Evolutionary conservation across 352 stramenopile genomes (phyloP), one percentile per base, ranked within the genome.

Genomic region (Bremia lactucae): DNA sequence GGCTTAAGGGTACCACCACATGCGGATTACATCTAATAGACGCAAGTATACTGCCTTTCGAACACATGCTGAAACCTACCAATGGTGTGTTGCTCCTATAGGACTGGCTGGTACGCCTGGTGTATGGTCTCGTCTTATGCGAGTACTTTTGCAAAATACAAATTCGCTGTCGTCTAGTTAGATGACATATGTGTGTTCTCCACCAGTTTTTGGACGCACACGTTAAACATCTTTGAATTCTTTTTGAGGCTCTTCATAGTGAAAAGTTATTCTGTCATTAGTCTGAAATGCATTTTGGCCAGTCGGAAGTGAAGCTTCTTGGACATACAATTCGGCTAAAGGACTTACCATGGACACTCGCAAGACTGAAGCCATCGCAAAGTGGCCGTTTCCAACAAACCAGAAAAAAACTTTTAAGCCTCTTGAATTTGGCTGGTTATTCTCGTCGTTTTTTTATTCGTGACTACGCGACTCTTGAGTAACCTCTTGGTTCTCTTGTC

Each of bases 131-230:
- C 18, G 36, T 4, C 20, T 52, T 10, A 45, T 52, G 36, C 18
- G 19, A 11, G 21, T 1, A 1, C 11, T 52, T 6, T 52, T 16
- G 21, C 14, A n/a, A 9, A 46, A n/a, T 29, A 36, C 19, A 10
- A 2, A 1, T 46, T 45, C 36, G 26, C 41, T 21, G 36, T 52
- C 1, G 44, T 46, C 3, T 42, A 46, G 16, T n/a, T 52, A 2
- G 28, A 46, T 22, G 45, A 46, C 11, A 52, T 42, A 15, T 42
- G 36, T 18, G 23, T 52, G 1, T 46, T 52, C 16, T 52, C 45
- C 0, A 26, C 24, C 28, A 42, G 28, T n/a, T n/a, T 6, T 11
- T 40, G 19, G 26, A 46, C 6, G 36, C 44, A 2, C 44, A 52
- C 36, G 25, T 9, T 21, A 15, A 36, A 10, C 31, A 36, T 20